Conservation (phyloP, 352 stramenopile genomes). For the Phytophthora cajani region DNA sequence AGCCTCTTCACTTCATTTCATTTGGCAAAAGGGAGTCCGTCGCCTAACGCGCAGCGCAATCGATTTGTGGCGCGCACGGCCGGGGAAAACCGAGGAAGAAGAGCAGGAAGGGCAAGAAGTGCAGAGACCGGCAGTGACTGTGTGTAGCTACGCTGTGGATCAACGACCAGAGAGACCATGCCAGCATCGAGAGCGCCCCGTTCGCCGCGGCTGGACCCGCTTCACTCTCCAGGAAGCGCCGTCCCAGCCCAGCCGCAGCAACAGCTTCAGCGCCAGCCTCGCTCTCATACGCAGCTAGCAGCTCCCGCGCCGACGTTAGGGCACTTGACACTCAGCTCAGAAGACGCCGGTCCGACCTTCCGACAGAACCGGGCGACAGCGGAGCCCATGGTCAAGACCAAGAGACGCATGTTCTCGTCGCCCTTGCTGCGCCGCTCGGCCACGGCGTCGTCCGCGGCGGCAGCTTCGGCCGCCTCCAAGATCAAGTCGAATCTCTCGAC, state of each 20-base stretch:
- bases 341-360: slow-evolving; percentile 18
- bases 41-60: not conserved
- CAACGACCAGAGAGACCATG: slow-evolving; percentile 9
- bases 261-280: not conserved
- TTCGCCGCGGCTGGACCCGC: slow-evolving; percentile 23
- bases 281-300: not conserved
- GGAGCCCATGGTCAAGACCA: slow-evolving; percentile 33
- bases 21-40: slow-evolving; percentile 21
- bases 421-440: slow-evolving; percentile 45
- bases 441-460: slow-evolving; percentile 44
- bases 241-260: not conserved
- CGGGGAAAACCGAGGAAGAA: slow-evolving; percentile 36
- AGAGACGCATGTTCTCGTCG: slow-evolving; percentile 49
- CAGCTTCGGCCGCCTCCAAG: slow-evolving; percentile 34
- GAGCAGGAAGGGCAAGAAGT: slow-evolving; percentile 41
- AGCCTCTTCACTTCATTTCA: slow-evolving; percentile 25
- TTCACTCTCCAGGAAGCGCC: slow-evolving; percentile 33
- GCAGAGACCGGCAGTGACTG: slow-evolving; percentile 27
- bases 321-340: slow-evolving; percentile 21
- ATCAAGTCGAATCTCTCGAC: slow-evolving; percentile 48
- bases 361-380: slow-evolving; percentile 10
- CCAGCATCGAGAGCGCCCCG: slow-evolving; percentile 3
- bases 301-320: not conserved
- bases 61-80: slow-evolving; percentile 16
- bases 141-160: not conserved